Percentiles rank a stretch among this genome's conserved stretches.
phyloP scores from a whole-genome alignment of 768 basidiomycete species.

The Lyophyllum semitale region DNA sequence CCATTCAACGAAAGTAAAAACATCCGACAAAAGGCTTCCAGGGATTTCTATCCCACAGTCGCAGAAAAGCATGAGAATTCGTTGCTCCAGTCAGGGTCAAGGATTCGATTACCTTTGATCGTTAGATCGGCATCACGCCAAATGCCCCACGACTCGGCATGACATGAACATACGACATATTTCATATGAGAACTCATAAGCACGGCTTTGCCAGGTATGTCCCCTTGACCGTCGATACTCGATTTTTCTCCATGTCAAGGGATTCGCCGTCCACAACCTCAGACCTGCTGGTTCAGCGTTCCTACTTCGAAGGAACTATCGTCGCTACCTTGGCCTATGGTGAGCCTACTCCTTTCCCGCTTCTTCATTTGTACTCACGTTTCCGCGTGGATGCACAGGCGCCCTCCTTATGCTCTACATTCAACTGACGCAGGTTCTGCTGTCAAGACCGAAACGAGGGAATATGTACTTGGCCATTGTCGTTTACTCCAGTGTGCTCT shows the following conservation, averaged over 20 bases:
- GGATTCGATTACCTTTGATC: conserved; percentile 11
- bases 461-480: conserved; percentile 21
- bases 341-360: not conserved
- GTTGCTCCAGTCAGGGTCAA: conserved; percentile 1
- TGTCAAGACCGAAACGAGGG: conserved; percentile 21
- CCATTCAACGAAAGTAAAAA: not conserved
- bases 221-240: conserved; percentile 12
- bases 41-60: too few species aligned
- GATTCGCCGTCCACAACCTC: not conserved
- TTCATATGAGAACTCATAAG: conserved; percentile 1
- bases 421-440: conserved; percentile 21
- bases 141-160: conserved; percentile 8
- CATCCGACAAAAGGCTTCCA: not conserved
- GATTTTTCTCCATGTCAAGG: conserved; percentile 3
- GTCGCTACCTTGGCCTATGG: conserved; percentile 20
- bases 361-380: not conserved
- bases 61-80: not conserved
- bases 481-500: conserved; percentile 18
- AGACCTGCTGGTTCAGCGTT: conserved; percentile 5
- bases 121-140: conserved; percentile 18
- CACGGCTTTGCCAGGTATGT: not conserved
- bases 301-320: conserved; percentile 16
- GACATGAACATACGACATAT: too few species aligned
- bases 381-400: conserved; percentile 5
- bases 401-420: conserved; percentile 21